Percentiles rank a stretch among this genome's conserved stretches.
Conservation (phyloP, 257 asterid genomes). For the Capsicum baccatum region DNA sequence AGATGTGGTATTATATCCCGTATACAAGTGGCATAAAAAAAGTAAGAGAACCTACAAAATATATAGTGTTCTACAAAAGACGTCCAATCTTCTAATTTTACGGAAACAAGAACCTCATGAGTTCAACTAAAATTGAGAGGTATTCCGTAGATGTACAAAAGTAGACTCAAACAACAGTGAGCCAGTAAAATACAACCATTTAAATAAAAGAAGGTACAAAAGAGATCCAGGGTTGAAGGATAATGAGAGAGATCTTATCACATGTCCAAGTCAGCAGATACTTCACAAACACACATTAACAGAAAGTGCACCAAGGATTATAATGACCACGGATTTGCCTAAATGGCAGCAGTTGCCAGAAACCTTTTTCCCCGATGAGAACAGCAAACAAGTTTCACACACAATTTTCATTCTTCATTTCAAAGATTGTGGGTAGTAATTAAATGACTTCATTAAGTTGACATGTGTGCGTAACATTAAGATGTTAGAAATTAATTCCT, state of each 20-base stretch:
- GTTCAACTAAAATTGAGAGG: constrained; percentile 2
- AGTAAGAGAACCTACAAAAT: background rate
- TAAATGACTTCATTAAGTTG: constrained; percentile 3
- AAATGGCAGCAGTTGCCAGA: background rate
- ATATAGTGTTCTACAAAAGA: background rate
- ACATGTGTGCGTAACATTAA: background rate
- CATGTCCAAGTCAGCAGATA: background rate
- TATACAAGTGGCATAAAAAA: background rate
- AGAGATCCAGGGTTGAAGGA: background rate
- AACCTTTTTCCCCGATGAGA: background rate
- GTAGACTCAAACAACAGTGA: background rate
- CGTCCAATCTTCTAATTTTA: background rate
- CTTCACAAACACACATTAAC: constrained; percentile 10
- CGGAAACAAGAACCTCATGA: background rate
- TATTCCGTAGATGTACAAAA: background rate
- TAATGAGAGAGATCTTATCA: background rate
- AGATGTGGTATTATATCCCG: background rate
- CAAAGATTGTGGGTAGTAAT: background rate
- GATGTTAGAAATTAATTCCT: constrained; percentile 3
- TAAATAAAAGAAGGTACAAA: background rate
- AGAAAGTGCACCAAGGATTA: background rate
- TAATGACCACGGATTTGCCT: background rate
- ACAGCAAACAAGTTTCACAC: background rate
- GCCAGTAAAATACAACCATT: background rate
- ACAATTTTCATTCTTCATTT: background rate